Conservation (phyloP, 371 early-diverging fungal species). For the Nosema muscidifuracis region DNA sequence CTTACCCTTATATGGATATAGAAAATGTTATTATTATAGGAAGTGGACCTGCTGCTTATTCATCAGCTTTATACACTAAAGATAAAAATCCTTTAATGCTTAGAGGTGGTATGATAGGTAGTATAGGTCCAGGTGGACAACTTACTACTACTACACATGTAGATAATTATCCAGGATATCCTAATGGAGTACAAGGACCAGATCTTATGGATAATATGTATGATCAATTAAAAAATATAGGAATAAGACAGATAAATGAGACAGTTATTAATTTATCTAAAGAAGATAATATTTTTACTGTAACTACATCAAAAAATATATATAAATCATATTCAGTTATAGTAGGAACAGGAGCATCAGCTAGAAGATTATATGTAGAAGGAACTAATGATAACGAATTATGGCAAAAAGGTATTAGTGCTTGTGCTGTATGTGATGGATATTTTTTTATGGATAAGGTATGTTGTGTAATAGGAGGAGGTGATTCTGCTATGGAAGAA, state of each 20-base stretch:
- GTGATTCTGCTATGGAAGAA: conserved; percentile 97
- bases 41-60: conserved; percentile 86
- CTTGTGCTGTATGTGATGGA: conserved; percentile 98
- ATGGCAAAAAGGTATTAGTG: conserved; percentile 91
- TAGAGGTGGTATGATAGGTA: conserved; percentile 68
- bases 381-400: conserved; percentile 70
- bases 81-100: conserved; percentile 79
- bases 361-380: conserved; percentile 71
- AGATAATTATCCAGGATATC: conserved; percentile 65
- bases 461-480: conserved; percentile 82
- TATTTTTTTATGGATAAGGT: conserved; percentile 87
- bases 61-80: conserved; percentile 84
- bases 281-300: conserved; percentile 42
- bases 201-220: conserved; percentile 65
- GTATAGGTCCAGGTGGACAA: conserved; percentile 72
- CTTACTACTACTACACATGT: conserved; percentile 64
- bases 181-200: conserved; percentile 59
- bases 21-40: conserved; percentile 64
- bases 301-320: conserved; percentile 62
- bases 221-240: conserved; percentile 67
- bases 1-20: conserved; percentile 9
- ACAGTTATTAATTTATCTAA: conserved; percentile 50
- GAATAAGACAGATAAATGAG: conserved; percentile 69
- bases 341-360: conserved; percentile 93
- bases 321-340: conserved; percentile 72